These are phyloP conservation scores for Edaphochlamys debaryana DNA, from an alignment of 139 green algal genomes.

Conservation along the genomic window DNA sequence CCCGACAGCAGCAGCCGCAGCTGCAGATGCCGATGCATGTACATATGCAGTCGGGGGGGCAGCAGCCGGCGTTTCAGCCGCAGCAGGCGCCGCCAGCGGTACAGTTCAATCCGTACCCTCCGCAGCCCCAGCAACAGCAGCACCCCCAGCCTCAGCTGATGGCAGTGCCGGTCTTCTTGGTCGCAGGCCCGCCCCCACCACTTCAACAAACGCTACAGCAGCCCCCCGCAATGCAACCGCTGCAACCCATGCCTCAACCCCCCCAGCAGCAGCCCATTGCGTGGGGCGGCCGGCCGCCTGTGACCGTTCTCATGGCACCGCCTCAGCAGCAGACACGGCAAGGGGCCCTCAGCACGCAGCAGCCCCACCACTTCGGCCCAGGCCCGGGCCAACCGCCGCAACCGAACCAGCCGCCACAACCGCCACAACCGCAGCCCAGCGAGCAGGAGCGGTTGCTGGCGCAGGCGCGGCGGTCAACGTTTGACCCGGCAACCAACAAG, in stretches of 20 bases:
- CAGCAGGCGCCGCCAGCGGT: not conserved
- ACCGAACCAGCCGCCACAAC: not conserved
- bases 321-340: no score
- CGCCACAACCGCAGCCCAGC: not conserved
- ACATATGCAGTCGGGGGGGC: not conserved
- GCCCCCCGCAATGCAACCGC: no score
- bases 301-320: no score
- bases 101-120: not conserved
- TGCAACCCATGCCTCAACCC: no score
- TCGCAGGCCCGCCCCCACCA: no score
- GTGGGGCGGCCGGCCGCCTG: no score
- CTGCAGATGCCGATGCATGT: not conserved
- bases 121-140: not conserved
- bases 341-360: no score
- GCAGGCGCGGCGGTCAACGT: slow-evolving; percentile 44
- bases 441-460: slow-evolving; percentile 17
- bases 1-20: slow-evolving; percentile 16
- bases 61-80: not conserved
- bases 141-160: not conserved
- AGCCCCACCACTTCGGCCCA: no score
- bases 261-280: no score
- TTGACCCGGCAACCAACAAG: slow-evolving; percentile 58
- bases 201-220: no score
- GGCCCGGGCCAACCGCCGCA: no score
- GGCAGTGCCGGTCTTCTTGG: no score